Evolutionary conservation across 2,329 filamentous ascomycete species (phyloP), one percentile per base, ranked within the genome.

Genomic region (Verticillium albo-atrum): DNA sequence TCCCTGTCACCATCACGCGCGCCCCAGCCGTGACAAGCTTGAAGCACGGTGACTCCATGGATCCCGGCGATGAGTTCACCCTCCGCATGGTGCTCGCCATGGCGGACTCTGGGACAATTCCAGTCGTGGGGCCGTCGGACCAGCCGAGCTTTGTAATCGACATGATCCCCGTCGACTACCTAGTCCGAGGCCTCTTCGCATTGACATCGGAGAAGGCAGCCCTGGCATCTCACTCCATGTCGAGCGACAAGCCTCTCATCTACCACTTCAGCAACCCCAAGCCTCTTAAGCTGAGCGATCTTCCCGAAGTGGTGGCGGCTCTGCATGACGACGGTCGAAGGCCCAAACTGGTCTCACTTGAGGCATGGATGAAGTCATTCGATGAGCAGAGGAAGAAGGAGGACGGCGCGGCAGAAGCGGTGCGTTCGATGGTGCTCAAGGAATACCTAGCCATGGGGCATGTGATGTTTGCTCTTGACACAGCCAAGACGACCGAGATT

Each of bases 401-500:
- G 5, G 63, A 67, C 32, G 56, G 54, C 17, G 61, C 63, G 2
- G 61, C 59, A 4, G 59, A 62, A 27, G 60, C 62, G n/a, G 62
- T 66, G 4, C 57, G 62, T 15, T 61, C 60, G 57, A 62, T 62
- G n/a, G 65, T 66, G 32, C 61, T 67, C 26, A 62, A 58, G 56
- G 62, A 67, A 56, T 65, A 64, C 51, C 64, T 66, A 12, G 59
- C 60, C 20, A 66, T 64, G 12, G 66, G 66, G 4, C 61, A 62
- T 53, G 66, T 66, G 61, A 67, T 67, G 66, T 67, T 67, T 47
- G 62, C 65, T 52, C 60, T 67, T 37, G 62, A 67, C 28, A 66
- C 62, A 58, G 54, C 25, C 51, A 52, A 55, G 42, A 67, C 66
- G 10, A 58, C 61, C 59, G 58, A 62, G 14, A 42, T 63, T 34